These are phyloP conservation scores for Nemania diffusa DNA, from an alignment of 2,329 filamentous ascomycete species.

Conservation along the genomic window DNA sequence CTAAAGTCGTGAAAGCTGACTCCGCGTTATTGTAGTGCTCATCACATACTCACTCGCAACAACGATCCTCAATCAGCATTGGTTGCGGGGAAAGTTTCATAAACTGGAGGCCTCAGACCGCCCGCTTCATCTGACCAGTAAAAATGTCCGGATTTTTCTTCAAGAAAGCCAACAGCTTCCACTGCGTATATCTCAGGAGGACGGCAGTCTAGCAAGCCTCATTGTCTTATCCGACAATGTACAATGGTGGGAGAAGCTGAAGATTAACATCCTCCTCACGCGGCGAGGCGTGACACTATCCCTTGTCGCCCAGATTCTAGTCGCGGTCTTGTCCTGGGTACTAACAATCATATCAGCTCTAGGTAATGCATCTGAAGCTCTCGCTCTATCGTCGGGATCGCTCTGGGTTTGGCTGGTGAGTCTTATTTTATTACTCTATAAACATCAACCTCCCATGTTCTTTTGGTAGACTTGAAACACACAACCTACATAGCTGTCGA, in stretches of 20 bases:
- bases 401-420: conserved; percentile 40
- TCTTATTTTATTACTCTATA: background rate
- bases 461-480: background rate
- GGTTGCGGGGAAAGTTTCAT: conserved; percentile 30
- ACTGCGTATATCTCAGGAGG: conserved; percentile 30
- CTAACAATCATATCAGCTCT: conserved; percentile 33
- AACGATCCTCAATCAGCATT: conserved; percentile 39
- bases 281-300: conserved; percentile 35
- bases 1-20: background rate
- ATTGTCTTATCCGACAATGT: conserved; percentile 33
- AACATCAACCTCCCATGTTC: background rate
- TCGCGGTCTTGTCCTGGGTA: conserved; percentile 36
- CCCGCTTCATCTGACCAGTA: conserved; percentile 10
- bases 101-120: conserved; percentile 25
- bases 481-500: background rate
- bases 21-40: conserved; percentile 16
- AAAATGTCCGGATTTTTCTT: conserved; percentile 34
- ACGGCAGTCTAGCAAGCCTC: conserved; percentile 34
- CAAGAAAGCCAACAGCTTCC: conserved; percentile 37
- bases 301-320: conserved; percentile 34
- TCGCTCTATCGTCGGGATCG: conserved; percentile 34
- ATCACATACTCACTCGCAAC: conserved; percentile 39
- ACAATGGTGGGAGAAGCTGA: conserved; percentile 35
- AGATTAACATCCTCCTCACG: conserved; percentile 26
- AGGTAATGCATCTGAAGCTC: conserved; percentile 31